Evolutionary conservation across 805 yeast species (phyloP).

Genomic region (Groenewaldozyma tartarivorans): DNA sequence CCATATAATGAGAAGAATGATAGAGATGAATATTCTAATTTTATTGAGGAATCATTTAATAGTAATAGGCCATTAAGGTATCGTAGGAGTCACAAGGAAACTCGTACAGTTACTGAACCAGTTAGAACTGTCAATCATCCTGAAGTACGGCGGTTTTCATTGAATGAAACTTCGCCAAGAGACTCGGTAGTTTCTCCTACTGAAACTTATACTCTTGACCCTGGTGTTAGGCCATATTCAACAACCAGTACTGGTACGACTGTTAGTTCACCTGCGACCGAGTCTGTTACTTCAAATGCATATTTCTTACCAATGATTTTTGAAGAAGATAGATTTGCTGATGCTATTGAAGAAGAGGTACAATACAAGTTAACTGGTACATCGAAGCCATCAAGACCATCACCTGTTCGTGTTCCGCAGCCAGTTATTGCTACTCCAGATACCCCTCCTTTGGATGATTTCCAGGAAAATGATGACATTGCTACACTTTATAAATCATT

Average conservation of each 20-base stretch:
- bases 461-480: neutral
- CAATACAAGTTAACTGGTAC: constrained; percentile 17
- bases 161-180: constrained; percentile 9
- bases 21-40: constrained; percentile 11
- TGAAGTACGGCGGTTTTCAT: constrained; percentile 11
- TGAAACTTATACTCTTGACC: constrained; percentile 12
- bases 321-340: constrained; percentile 31
- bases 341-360: constrained; percentile 29
- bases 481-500: neutral
- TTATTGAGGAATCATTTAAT: constrained; percentile 25
- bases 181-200: neutral
- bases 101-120: constrained; percentile 11
- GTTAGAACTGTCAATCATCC: neutral
- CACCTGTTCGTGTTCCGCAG: constrained; percentile 1
- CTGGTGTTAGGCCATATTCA: constrained; percentile 12
- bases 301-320: constrained; percentile 31
- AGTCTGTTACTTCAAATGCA: constrained; percentile 4
- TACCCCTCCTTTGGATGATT: neutral
- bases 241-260: neutral
- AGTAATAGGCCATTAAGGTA: constrained; percentile 13
- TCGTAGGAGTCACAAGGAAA: neutral
- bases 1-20: constrained; percentile 5
- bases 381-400: constrained; percentile 7
- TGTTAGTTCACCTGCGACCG: constrained; percentile 2
- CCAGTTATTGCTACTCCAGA: constrained; percentile 2